phyloP scores from a whole-genome alignment of 2,329 filamentous ascomycete species.

The Pseudodiploospora longispora region DNA sequence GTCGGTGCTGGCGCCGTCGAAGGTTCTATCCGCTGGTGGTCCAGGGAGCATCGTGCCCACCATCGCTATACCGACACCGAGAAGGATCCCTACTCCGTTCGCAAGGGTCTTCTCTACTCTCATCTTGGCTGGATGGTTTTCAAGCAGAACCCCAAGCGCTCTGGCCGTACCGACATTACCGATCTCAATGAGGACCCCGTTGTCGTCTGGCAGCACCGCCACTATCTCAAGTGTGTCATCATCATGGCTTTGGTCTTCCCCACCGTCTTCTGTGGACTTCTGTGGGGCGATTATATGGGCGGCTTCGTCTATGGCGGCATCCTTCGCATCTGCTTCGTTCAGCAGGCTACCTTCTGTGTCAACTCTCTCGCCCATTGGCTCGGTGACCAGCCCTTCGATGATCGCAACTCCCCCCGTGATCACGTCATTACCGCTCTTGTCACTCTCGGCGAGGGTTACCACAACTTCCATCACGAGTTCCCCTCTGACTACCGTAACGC shows the following conservation, averaged over 20 bases:
- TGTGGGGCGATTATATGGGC: constrained; percentile 74
- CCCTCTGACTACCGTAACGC: constrained; percentile 89
- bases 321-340: constrained; percentile 79
- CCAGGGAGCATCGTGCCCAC: constrained; percentile 76
- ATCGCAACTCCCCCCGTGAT: constrained; percentile 84
- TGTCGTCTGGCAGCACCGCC: constrained; percentile 79
- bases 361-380: constrained; percentile 89
- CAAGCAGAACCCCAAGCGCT: constrained; percentile 87
- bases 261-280: constrained; percentile 64
- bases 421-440: constrained; percentile 79
- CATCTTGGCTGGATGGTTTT: constrained; percentile 82
- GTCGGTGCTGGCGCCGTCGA: constrained; percentile 77
- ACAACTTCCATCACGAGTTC: constrained; percentile 96
- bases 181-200: constrained; percentile 81
- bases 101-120: constrained; percentile 78
- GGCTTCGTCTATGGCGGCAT: constrained; percentile 82
- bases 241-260: constrained; percentile 72
- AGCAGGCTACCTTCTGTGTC: constrained; percentile 89
- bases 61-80: constrained; percentile 90
- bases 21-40: constrained; percentile 85
- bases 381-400: constrained; percentile 85
- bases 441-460: constrained; percentile 82
- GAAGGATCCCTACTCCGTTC: constrained; percentile 85
- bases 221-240: constrained; percentile 75
- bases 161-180: constrained; percentile 80